Percentiles rank a stretch among this genome's conserved stretches.
Conservation (phyloP, 2,329 filamentous ascomycete species). For the Claviceps maximensis region DNA sequence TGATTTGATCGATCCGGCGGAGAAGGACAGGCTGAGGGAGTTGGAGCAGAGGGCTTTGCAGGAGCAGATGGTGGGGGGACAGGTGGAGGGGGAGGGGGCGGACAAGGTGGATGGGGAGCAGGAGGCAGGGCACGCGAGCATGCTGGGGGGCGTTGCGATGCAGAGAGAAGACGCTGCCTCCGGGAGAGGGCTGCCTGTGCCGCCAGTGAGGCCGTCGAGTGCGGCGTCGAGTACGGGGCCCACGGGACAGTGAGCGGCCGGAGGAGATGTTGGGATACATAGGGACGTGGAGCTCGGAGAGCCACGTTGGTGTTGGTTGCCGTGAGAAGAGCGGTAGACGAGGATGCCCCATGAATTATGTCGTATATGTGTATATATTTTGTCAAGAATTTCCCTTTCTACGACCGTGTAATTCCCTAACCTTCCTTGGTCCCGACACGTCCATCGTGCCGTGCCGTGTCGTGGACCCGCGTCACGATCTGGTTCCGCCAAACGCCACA, state of each 20-base stretch:
- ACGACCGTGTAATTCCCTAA: too few relatives aligned
- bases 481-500: too few relatives aligned
- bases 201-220: constrained; percentile 24
- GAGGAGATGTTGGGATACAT: background rate
- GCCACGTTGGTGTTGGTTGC: background rate
- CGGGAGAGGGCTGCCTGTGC: constrained; percentile 14
- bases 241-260: constrained; percentile 22
- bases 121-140: constrained; percentile 7
- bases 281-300: background rate
- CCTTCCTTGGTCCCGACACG: too few relatives aligned
- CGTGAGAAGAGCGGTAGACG: background rate
- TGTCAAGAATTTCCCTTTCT: too few relatives aligned
- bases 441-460: too few relatives aligned
- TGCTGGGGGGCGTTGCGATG: constrained; percentile 27
- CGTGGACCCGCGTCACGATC: too few relatives aligned
- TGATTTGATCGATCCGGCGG: constrained; percentile 46
- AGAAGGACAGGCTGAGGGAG: constrained; percentile 43
- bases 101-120: constrained; percentile 17
- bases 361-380: background rate
- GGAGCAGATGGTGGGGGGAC: constrained; percentile 21
- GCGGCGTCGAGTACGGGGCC: constrained; percentile 30
- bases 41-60: constrained; percentile 32
- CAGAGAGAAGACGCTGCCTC: constrained; percentile 21
- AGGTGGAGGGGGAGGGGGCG: constrained; percentile 21
- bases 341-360: background rate